Conservation (phyloP, 2,329 filamentous ascomycete species). For the Aspergillus spinulosporus region DNA sequence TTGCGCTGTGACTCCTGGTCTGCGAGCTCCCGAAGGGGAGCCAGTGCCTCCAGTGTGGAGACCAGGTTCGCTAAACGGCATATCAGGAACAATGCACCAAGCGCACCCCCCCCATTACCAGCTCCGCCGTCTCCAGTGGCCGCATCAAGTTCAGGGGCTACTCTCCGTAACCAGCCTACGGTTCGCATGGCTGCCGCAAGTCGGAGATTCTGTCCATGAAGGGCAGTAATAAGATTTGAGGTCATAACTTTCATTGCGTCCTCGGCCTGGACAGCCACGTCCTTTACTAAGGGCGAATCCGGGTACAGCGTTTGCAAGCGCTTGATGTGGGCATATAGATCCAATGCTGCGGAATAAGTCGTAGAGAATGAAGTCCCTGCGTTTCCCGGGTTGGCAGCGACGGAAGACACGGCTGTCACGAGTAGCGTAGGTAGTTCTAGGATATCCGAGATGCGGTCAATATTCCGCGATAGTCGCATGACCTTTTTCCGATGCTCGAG, state of each 20-base stretch:
- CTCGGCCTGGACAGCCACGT: constrained; percentile 75
- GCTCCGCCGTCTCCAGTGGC: constrained; percentile 30
- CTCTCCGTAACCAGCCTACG: constrained; percentile 83
- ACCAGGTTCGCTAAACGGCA: constrained; percentile 80
- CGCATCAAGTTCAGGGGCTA: constrained; percentile 74
- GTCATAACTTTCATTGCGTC: constrained; percentile 87
- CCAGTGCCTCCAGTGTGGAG: constrained; percentile 75
- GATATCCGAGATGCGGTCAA: constrained; percentile 85
- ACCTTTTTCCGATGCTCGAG: constrained; percentile 75
- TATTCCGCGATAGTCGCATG: constrained; percentile 78
- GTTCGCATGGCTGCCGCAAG: constrained; percentile 87
- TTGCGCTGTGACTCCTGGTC: constrained; percentile 72
- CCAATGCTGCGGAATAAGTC: constrained; percentile 85
- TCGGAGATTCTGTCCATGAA: constrained; percentile 78
- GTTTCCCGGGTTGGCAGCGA: constrained; percentile 38
- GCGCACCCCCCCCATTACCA: constrained; percentile 60
- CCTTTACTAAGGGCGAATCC: constrained; percentile 70
- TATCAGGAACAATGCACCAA: constrained; percentile 83
- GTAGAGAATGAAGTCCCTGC: constrained; percentile 53
- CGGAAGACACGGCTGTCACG: constrained; percentile 65
- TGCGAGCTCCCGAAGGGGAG: constrained; percentile 82
- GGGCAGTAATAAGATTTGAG: constrained; percentile 73
- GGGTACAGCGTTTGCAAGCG: constrained; percentile 81
- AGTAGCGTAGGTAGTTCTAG: constrained; percentile 86
- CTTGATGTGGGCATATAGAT: constrained; percentile 90